Percentiles rank a stretch among this genome's conserved stretches.
These are phyloP conservation scores for Aspergillus heteromorphus DNA, from an alignment of 495 filamentous ascomycete genomes.

Conservation along the genomic window DNA sequence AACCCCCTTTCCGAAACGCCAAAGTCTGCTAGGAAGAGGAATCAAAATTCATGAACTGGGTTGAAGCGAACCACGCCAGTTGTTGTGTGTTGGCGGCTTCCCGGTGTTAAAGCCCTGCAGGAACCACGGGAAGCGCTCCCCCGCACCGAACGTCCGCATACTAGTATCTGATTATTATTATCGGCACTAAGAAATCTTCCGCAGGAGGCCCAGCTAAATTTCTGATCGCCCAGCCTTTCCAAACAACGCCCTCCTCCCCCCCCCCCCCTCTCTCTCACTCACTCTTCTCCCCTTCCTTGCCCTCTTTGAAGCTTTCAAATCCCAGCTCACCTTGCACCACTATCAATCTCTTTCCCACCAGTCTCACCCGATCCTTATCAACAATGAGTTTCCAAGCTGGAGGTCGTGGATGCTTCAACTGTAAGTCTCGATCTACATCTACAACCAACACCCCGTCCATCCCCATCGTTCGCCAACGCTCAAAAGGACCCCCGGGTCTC, in stretches of 20 bases:
- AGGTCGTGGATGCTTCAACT: constrained; percentile 75
- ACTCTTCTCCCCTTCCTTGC: no score
- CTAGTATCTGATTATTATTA: constrained; percentile 11
- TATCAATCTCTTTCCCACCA: constrained; percentile 2
- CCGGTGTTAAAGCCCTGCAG: constrained; percentile 14
- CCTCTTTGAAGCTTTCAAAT: constrained; percentile 1
- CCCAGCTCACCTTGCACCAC: constrained; percentile 2
- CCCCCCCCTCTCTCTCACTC: not conserved
- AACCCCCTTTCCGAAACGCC: no score
- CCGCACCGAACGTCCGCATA: constrained; percentile 26
- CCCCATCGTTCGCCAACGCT: not conserved
- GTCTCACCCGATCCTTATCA: not conserved
- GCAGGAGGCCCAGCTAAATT: constrained; percentile 17
- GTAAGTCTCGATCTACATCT: constrained; percentile 51
- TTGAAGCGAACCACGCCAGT: not conserved
- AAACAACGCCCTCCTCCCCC: not conserved
- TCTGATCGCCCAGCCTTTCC: constrained; percentile 16
- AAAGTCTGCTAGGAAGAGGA: no score
- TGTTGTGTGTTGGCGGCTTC: constrained; percentile 5
- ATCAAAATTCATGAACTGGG: not conserved
- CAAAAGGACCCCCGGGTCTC: no score
- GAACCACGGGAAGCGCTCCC: constrained; percentile 28
- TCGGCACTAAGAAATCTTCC: constrained; percentile 14
- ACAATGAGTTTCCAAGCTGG: constrained; percentile 48
- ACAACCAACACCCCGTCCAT: not conserved